These are phyloP conservation scores for Metschnikowia continentalis DNA, from an alignment of 805 yeast species.

Conservation along the genomic window DNA sequence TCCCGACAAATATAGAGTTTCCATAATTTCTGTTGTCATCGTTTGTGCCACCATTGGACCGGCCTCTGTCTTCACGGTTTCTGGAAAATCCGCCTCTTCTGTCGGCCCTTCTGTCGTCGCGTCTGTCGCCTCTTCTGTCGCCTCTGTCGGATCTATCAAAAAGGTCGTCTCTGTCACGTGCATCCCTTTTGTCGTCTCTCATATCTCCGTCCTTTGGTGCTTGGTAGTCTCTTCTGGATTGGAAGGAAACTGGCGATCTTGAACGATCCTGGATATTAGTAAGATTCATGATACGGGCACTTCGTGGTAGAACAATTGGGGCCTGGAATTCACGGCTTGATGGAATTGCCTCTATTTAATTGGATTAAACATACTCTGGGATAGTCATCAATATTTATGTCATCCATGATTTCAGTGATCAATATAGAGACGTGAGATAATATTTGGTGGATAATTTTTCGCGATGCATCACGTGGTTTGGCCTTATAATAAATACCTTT, in stretches of 20 bases:
- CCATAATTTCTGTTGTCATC: constrained; percentile 43
- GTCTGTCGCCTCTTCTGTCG: constrained; percentile 11
- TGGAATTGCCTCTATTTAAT: neutral
- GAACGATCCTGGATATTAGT: constrained; percentile 22
- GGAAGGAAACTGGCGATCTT: constrained; percentile 27
- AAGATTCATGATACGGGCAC: neutral
- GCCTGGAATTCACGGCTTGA: neutral
- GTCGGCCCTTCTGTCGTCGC: constrained; percentile 13
- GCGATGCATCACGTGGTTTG: neutral
- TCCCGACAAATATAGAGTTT: constrained; percentile 70
- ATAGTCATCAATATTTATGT: constrained; percentile 61
- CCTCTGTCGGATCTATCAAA: neutral
- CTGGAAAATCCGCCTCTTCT: constrained; percentile 18
- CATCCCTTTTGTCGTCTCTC: constrained; percentile 20
- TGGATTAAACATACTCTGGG: constrained; percentile 47
- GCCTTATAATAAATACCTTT: neutral
- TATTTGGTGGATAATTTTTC: constrained; percentile 2
- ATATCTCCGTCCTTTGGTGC: constrained; percentile 16
- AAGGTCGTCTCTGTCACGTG: constrained; percentile 8
- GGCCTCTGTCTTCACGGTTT: constrained; percentile 16
- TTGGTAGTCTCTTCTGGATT: constrained; percentile 26
- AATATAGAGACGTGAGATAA: neutral
- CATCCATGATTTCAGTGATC: constrained; percentile 41
- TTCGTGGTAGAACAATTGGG: neutral
- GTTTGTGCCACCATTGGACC: constrained; percentile 16